These are phyloP conservation scores for Hyaloscypha hepaticicola DNA, from an alignment of 495 filamentous ascomycete species.

Conservation along the genomic window DNA sequence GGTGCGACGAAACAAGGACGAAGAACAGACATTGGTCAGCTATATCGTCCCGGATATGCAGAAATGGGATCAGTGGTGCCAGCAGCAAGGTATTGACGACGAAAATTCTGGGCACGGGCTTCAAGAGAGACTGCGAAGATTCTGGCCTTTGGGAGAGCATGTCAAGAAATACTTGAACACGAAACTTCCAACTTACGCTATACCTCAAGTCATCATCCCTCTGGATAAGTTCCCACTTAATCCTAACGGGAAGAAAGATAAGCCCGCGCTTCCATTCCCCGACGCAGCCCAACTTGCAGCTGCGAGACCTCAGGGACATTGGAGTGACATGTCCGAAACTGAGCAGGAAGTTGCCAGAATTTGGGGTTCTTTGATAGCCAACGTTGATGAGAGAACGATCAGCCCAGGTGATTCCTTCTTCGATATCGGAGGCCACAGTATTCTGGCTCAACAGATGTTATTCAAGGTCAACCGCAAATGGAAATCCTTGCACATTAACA, in stretches of 20 bases:
- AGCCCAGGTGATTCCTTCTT: constrained; percentile 74
- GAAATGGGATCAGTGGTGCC: constrained; percentile 68
- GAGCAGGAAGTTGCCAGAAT: constrained; percentile 65
- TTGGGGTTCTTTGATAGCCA: constrained; percentile 59
- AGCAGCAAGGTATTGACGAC: constrained; percentile 52
- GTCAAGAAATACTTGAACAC: constrained; percentile 71
- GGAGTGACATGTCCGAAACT: constrained; percentile 47
- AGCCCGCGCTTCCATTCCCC: constrained; percentile 87
- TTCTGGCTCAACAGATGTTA: constrained; percentile 85
- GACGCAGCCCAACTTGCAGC: constrained; percentile 63
- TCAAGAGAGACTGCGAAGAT: constrained; percentile 62
- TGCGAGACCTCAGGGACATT: constrained; percentile 31
- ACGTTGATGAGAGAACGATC: constrained; percentile 50
- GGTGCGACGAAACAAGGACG: constrained; percentile 81
- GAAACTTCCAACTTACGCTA: constrained; percentile 76
- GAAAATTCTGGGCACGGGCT: constrained; percentile 49
- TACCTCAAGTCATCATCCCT: constrained; percentile 76
- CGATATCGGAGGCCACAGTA: constrained; percentile 82
- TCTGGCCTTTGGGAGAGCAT: constrained; percentile 68
- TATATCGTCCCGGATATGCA: constrained; percentile 84
- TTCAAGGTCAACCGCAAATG: constrained; percentile 42
- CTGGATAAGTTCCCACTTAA: constrained; percentile 83
- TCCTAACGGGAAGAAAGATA: constrained; percentile 94
- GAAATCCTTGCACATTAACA: constrained; percentile 64
- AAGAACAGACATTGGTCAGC: constrained; percentile 85